Evolutionary conservation across 345 rosid species (phyloP).

Genomic region (Dimocarpus longan): DNA sequence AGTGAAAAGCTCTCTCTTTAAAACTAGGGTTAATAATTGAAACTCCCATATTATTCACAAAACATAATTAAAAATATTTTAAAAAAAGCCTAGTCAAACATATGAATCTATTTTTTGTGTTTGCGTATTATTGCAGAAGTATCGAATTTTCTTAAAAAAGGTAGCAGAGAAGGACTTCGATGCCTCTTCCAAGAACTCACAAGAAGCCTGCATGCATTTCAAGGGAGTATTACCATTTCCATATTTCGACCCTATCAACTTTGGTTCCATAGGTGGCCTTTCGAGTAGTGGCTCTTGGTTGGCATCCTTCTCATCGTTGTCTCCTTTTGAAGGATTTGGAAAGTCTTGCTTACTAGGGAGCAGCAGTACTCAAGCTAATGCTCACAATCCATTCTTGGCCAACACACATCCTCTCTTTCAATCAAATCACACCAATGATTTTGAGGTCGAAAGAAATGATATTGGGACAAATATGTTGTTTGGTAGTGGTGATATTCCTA

Average conservation of each 20-base stretch:
- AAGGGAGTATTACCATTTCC: neutral
- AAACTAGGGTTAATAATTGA: too few relatives aligned
- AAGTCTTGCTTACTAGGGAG: slow-evolving; percentile 12
- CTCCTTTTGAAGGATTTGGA: slow-evolving; percentile 1
- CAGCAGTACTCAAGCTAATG: neutral
- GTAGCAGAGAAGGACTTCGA: slow-evolving; percentile 37
- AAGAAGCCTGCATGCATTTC: neutral
- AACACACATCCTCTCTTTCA: neutral
- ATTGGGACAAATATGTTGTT: neutral
- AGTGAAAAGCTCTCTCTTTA: too few relatives aligned
- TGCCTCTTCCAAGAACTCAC: slow-evolving; percentile 8
- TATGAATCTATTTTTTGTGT: neutral
- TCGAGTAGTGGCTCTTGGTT: neutral
- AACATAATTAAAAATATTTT: too few relatives aligned
- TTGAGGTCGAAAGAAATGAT: neutral
- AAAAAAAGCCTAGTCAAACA: too few relatives aligned
- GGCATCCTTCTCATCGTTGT: neutral
- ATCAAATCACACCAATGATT: neutral
- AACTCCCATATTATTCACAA: too few relatives aligned
- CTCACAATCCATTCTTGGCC: slow-evolving; percentile 10
- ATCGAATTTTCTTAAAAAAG: slow-evolving; percentile 57
- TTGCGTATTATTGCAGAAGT: slow-evolving; percentile 51
- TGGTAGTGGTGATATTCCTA: neutral
- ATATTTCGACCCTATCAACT: neutral
- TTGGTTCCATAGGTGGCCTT: too few relatives aligned